Conservation (phyloP, 495 filamentous ascomycete species). For the Penicillium chermesinum region DNA sequence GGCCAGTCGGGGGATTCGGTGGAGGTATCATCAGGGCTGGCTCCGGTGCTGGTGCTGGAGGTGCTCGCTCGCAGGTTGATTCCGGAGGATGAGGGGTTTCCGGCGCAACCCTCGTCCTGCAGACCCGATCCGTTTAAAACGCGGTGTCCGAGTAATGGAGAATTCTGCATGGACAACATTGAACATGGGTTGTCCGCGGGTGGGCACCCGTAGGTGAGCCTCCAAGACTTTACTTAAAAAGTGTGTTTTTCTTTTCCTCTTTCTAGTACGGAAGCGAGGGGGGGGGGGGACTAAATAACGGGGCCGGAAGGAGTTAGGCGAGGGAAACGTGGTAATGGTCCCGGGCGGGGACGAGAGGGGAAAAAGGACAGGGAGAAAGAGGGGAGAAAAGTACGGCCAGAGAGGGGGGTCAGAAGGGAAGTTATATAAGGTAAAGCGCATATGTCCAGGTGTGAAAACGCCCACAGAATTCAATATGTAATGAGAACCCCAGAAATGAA, state of each 20-base stretch:
- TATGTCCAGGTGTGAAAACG: neutral
- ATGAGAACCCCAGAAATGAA: neutral
- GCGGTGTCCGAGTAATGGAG: slow-evolving; percentile 17
- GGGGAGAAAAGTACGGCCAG: neutral
- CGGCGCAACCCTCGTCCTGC: slow-evolving; percentile 11
- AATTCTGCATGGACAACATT: slow-evolving; percentile 47
- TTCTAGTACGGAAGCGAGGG: neutral
- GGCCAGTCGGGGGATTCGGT: slow-evolving; percentile 36
- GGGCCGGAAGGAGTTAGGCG: neutral
- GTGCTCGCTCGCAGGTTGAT: slow-evolving; percentile 31
- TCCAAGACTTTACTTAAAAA: neutral
- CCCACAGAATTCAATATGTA: neutral
- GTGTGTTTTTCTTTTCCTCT: neutral
- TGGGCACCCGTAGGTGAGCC: neutral
- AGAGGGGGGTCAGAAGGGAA: neutral
- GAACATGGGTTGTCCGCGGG: slow-evolving; percentile 10
- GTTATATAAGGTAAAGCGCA: neutral
- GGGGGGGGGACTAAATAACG: neutral
- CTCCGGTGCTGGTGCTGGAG: slow-evolving; percentile 30
- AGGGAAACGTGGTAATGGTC: neutral
- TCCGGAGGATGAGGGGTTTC: slow-evolving; percentile 17
- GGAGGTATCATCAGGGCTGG: slow-evolving; percentile 35
- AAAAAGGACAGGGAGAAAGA: neutral
- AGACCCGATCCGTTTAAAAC: slow-evolving; percentile 15
- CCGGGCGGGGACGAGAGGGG: slow-evolving; percentile 5